Conservation (phyloP, 192 early-diverging fungal genomes). For the Phlyctochytrium arcticum region DNA sequence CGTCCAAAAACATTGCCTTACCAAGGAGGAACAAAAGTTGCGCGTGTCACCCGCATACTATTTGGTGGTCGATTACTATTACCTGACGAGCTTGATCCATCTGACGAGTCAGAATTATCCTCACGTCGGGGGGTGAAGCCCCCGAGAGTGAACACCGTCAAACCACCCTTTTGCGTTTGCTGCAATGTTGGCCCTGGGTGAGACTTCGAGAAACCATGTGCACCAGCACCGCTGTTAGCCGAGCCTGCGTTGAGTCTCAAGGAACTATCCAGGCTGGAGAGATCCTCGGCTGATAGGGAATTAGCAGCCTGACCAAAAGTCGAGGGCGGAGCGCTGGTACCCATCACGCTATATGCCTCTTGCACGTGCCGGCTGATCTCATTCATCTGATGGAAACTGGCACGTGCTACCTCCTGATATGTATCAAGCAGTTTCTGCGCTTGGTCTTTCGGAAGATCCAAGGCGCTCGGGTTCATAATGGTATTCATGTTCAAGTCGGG, state of each 20-base stretch:
- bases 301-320: not conserved
- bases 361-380: conserved; percentile 20
- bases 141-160: conserved; percentile 28
- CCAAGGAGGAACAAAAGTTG: conserved; percentile 23
- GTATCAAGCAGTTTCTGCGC: conserved; percentile 5
- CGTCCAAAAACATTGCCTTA: not conserved
- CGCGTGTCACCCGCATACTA: conserved; percentile 22
- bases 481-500: conserved; percentile 1
- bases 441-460: conserved; percentile 2
- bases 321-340: not conserved
- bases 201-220: not conserved
- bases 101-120: not conserved
- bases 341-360: conserved; percentile 15
- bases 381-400: conserved; percentile 24
- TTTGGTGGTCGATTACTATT: conserved; percentile 1
- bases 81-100: not conserved
- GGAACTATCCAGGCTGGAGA: not conserved
- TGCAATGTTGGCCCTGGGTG: not conserved
- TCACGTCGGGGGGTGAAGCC: conserved; percentile 24
- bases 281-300: too few relatives aligned
- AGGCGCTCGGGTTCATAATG: not conserved
- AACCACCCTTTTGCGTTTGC: not conserved
- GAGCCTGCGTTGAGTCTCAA: not conserved
- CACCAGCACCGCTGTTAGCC: not conserved
- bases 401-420: conserved; percentile 17